phyloP scores from a whole-genome alignment of 495 filamentous ascomycete genomes.

The Neurospora tetrasperma region DNA sequence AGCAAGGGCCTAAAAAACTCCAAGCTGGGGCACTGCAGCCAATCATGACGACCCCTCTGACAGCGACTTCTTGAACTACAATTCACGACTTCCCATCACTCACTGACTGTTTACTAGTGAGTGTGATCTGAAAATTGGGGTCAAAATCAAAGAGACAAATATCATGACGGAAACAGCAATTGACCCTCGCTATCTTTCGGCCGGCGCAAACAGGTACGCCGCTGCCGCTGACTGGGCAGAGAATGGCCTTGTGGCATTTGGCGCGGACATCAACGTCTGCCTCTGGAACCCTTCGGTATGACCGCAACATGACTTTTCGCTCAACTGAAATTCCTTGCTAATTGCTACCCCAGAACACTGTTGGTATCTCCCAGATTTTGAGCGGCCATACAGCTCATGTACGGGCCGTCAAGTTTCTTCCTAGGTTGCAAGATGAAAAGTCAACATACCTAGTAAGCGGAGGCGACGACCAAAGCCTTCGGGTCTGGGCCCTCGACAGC shows the following conservation, averaged over 20 bases:
- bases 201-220: slow-evolving; percentile 84
- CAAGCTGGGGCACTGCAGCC: not conserved
- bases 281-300: slow-evolving; percentile 78
- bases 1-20: not conserved
- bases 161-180: slow-evolving; percentile 12
- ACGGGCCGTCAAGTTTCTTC: slow-evolving; percentile 74
- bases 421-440: slow-evolving; percentile 34
- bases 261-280: slow-evolving; percentile 78
- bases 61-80: not conserved
- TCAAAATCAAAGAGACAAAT: not conserved
- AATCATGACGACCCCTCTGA: not conserved
- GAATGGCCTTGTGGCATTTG: slow-evolving; percentile 71
- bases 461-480: slow-evolving; percentile 68
- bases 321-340: not conserved
- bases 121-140: not conserved
- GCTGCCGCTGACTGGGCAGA: slow-evolving; percentile 83
- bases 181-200: slow-evolving; percentile 56
- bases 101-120: not conserved
- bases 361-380: slow-evolving; percentile 60
- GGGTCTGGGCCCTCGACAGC: slow-evolving; percentile 52
- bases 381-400: slow-evolving; percentile 73
- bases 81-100: not conserved
- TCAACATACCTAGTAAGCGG: slow-evolving; percentile 59
- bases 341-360: slow-evolving; percentile 32
- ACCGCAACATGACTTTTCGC: slow-evolving; percentile 3